A percentile compares a stretch with the other conserved stretches of the same genome.
Conservation (phyloP, 2,329 filamentous ascomycete species). For the Phyllosticta citribraziliensis region DNA sequence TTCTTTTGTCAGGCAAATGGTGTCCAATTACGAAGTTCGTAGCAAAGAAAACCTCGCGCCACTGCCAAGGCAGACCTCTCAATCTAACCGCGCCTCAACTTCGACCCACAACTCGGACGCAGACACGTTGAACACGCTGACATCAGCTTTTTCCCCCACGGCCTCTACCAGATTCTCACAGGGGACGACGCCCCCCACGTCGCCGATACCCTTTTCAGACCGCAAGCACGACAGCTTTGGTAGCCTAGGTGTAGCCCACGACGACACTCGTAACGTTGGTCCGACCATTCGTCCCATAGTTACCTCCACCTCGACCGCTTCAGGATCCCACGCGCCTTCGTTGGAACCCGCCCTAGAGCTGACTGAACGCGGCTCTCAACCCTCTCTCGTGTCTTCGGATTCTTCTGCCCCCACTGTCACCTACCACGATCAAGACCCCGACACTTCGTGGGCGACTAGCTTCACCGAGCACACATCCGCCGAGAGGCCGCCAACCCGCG, state of each 20-base stretch:
- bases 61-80: constrained; percentile 25
- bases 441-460: background rate
- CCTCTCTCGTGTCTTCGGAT: background rate
- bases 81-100: constrained; percentile 25
- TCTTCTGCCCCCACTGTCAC: constrained; percentile 5
- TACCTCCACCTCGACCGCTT: background rate
- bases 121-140: constrained; percentile 22
- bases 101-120: constrained; percentile 30
- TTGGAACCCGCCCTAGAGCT: background rate
- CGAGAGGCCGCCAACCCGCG: constrained; percentile 3
- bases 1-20: constrained; percentile 7
- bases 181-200: constrained; percentile 29
- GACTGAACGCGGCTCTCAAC: background rate
- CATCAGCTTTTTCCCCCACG: constrained; percentile 24
- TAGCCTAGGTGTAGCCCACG: constrained; percentile 25
- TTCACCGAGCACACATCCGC: background rate
- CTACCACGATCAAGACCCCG: constrained; percentile 6
- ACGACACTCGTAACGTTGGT: constrained; percentile 13
- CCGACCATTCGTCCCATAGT: constrained; percentile 10
- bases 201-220: constrained; percentile 17
- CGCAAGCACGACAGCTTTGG: constrained; percentile 20
- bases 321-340: background rate
- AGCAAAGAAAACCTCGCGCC: constrained; percentile 14
- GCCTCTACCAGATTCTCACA: constrained; percentile 30
- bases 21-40: constrained; percentile 19